These are phyloP conservation scores for Quercus phellos DNA, from an alignment of 331 rosid species.

Conservation along the genomic window DNA sequence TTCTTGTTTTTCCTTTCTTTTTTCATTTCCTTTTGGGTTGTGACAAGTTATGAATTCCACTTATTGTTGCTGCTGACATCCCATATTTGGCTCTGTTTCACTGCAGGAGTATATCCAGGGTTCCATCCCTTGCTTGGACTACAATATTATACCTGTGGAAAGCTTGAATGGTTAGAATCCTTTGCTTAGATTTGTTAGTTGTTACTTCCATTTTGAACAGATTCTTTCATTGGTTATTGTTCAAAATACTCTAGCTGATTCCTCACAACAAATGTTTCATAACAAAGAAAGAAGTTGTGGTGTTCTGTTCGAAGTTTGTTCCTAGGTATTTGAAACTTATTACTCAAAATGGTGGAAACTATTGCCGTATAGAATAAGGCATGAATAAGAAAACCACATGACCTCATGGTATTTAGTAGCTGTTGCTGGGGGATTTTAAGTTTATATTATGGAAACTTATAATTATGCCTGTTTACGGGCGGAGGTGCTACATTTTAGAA, in stretches of 20 bases:
- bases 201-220: too few species aligned
- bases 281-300: background rate
- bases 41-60: background rate
- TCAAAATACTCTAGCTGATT: background rate
- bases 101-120: conserved; percentile 68
- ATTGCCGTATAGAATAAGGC: background rate
- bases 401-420: background rate
- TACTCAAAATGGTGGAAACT: background rate
- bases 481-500: background rate
- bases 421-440: background rate
- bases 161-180: conserved; percentile 81
- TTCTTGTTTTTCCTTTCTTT: background rate
- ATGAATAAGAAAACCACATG: background rate
- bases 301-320: background rate
- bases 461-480: background rate
- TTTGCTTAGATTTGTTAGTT: background rate
- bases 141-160: conserved; percentile 87
- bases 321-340: background rate
- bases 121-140: conserved; percentile 86
- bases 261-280: background rate
- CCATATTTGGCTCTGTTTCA: conserved; percentile 10
- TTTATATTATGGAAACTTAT: background rate
- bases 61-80: conserved; percentile 17
- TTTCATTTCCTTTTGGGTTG: background rate
- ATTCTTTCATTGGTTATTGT: background rate